These are phyloP conservation scores for Fusarium verrucosum DNA, from an alignment of 2,329 filamentous ascomycete genomes.

Conservation along the genomic window DNA sequence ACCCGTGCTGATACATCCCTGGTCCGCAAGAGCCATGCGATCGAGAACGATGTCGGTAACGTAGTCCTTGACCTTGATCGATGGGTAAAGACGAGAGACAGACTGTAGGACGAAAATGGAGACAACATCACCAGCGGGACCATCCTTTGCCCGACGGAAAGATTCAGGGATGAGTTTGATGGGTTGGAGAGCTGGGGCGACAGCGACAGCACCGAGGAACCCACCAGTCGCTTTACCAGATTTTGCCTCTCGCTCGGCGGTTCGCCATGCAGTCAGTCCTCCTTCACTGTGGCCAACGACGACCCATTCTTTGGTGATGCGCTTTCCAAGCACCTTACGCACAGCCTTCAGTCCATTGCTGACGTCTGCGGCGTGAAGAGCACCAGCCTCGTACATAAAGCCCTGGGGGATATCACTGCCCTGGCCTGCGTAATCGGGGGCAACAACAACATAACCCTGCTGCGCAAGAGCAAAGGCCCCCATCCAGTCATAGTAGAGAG, in stretches of 20 bases:
- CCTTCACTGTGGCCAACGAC: conserved; percentile 19
- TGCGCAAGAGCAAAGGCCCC: not conserved
- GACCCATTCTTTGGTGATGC: conserved; percentile 13
- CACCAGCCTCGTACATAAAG: conserved; percentile 22
- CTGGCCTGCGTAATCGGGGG: conserved; percentile 15
- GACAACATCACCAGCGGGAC: conserved; percentile 13
- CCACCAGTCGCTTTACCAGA: conserved; percentile 2
- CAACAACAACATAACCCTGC: conserved; percentile 6
- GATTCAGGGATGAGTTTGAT: conserved; percentile 21
- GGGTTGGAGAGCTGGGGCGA: conserved; percentile 9
- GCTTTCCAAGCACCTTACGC: not conserved
- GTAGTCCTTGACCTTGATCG: conserved; percentile 15
- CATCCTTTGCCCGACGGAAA: conserved; percentile 7
- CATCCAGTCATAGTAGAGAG: conserved; percentile 11
- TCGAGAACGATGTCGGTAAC: not conserved
- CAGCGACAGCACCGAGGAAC: conserved; percentile 7
- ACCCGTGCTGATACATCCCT: conserved; percentile 1
- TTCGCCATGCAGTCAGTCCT: conserved; percentile 18
- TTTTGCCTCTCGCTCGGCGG: conserved; percentile 7
- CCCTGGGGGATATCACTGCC: conserved; percentile 17
- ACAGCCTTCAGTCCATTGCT: conserved; percentile 5
- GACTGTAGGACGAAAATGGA: conserved; percentile 15
- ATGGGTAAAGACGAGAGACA: not conserved
- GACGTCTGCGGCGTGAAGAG: conserved; percentile 11
- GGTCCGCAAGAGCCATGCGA: conserved; percentile 5